Base-by-base conservation (phyloP, 225 moss, liverwort and hornwort species). In the Takakia lepidozioides region DNA sequence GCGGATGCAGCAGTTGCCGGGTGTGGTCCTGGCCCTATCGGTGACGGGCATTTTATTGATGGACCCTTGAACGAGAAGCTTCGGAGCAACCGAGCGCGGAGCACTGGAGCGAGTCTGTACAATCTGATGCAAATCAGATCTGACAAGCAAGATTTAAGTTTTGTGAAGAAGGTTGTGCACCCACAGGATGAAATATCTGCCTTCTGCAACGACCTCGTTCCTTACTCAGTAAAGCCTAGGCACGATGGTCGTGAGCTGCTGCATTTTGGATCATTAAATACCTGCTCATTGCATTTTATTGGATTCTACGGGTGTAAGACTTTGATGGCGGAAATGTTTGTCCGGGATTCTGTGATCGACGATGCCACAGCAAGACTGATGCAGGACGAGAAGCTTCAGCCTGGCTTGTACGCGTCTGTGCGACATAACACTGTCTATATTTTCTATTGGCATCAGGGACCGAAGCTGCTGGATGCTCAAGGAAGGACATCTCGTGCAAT, bases 401-500 rank as follows among this genome's bases (percentile, higher is more conserved):
- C 85, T 8, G 78, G 81, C 2, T 36, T 86, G 5, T 70, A 86
- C 48, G 60, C 25, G n/a, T 54, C 53, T 46, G 10, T 55, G 4
- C 25, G 49, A 0, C 35, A 26, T 0, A 10, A 51, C 1, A 24
- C 40, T 2, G 2, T 75, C 2, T 46, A 62, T 14, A 19, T 85
- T 0, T 74, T 81, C 36, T 81, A 76, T 37, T 85, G 81, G 81
- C 76, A 84, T 57, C 57, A 48, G 26, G 74, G 68, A 5, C 21
- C 40, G 13, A 52, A 19, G 17, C 49, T 73, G 20, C 28, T 65
- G 0, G 42, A 38, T 39, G 85, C 81, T 29, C 71, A 7, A 60
- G 71, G 0, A 85, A 74, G 10, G 73, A 81, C 30, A 66, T 81
- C 39, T 81, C 77, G 0, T 75, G 85, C 53, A 85, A 81, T 29